Evolutionary conservation across 768 basidiomycete species (phyloP), one percentile per base, ranked within the genome.

Genomic region (Pulveroboletus sp.): DNA sequence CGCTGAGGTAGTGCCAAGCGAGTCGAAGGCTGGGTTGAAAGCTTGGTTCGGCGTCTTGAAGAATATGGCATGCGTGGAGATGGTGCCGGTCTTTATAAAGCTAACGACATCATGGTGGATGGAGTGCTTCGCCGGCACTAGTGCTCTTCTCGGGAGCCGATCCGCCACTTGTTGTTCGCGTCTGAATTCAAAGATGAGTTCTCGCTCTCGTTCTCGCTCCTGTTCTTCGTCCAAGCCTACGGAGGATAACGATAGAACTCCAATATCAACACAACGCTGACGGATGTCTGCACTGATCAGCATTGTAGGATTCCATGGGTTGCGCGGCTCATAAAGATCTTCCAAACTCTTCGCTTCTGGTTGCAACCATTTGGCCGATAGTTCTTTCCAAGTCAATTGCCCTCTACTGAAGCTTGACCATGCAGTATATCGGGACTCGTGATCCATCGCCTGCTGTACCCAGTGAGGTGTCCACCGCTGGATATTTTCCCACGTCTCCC

Each of bases 141-240:
- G 45, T 12, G 23, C 3, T 16, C 62, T 61, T 17, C 45, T 56
- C 3, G n/a, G n/a, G n/a, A 66, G 56, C 16, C 72, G 70, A 14
- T 68, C 60, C 53, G 73, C 59, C 4, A 69, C 51, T 42, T 75
- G 61, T 5, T 54, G 58, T 51, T 77, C 74, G 14, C 53, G 56
- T 49, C 76, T 73, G 4, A 68, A 58, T 52, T 77, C 74, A 34
- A 70, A n/a, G n/a, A n/a, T n/a, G n/a, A n/a, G n/a, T n/a, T n/a
- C n/a, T n/a, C n/a, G n/a, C n/a, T n/a, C n/a, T n/a, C n/a, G n/a
- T n/a, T n/a, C n/a, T n/a, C 75, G 59, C 52, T 77, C 76, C 45
- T 76, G 75, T 43, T 55, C 55, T 32, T 57, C 56, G 6, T 52
- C 56, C 50, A 57, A 33, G 5, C 27, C 39, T 1, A 41, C 16